Base-by-base conservation (phyloP, 2,329 filamentous ascomycete genomes). In the Ceratocystis colombiana region DNA sequence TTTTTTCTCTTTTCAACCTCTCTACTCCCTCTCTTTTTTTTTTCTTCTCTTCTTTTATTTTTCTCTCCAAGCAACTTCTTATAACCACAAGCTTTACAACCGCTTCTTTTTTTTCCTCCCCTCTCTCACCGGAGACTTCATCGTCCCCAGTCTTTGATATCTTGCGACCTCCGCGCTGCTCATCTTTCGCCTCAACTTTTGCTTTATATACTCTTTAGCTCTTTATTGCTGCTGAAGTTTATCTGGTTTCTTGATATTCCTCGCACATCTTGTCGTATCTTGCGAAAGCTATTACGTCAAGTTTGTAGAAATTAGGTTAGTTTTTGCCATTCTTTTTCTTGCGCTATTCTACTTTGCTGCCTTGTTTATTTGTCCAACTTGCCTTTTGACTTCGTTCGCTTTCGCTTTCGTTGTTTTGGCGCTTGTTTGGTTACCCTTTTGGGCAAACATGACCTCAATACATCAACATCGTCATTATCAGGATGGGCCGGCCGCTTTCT, bases 151-250 rank as follows among this genome's bases (percentile, higher is more conserved):
- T 64, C 62, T 61, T 66, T 61, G 37, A 61, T 53, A 66, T 67
- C 53, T 61, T 28, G 28, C 63, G 50, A 30, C 48, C 41, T 59
- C 37, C 33, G 46, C 63, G 61, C n/a, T 20, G 30, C 48, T 62
- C 44, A 33, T 68, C 59, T 62, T 61, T 57, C 63, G 48, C 37
- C 55, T 33, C 20, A 55, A 33, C 22, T 41, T 48, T 57, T 45
- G 45, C 22, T 61, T 61, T 65, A 4, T 50, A 55, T 17, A 30
- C 64, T 33, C 53, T 66, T 61, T 66, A 61, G 65, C 65, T 61
- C 65, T 64, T 67, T 10, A 61, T 50, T 67, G 65, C 37, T 61
- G 65, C 62, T 67, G 33, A 53, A 66, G 61, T 28, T 62, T 61
- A 10, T 10, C 20, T 41, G 50, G 6, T 61, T 15, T 65, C 22